Evolutionary conservation across 495 filamentous ascomycete species (phyloP).

Genomic region (Podospora pseudoanserina): DNA sequence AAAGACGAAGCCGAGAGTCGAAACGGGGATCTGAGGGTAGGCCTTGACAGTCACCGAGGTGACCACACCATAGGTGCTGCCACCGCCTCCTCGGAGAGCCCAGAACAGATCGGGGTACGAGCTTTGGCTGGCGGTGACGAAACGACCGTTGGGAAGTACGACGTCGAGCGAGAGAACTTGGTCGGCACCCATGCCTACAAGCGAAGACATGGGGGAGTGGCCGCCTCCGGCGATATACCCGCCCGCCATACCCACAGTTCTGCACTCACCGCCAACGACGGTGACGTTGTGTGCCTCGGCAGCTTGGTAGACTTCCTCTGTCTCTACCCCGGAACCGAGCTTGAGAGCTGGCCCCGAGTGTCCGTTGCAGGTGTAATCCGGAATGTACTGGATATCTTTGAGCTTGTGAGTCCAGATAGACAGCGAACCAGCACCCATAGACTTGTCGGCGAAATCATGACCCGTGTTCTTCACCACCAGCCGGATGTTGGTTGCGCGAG

Average conservation of each 20-base stretch:
- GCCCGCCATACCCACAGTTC: slow-evolving; percentile 51
- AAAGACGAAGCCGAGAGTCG: slow-evolving; percentile 36
- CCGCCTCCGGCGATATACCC: slow-evolving; percentile 56
- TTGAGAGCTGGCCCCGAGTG: slow-evolving; percentile 48
- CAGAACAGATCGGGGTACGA: slow-evolving; percentile 60
- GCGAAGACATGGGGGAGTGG: slow-evolving; percentile 41
- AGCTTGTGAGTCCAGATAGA: slow-evolving; percentile 63
- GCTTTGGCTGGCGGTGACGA: slow-evolving; percentile 49
- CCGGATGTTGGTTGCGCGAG: slow-evolving; percentile 54
- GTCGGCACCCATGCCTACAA: slow-evolving; percentile 51
- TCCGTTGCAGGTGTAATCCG: slow-evolving; percentile 33
- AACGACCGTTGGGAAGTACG: slow-evolving; percentile 53
- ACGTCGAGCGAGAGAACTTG: slow-evolving; percentile 54
- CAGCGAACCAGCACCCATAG: slow-evolving; percentile 48
- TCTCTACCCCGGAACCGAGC: slow-evolving; percentile 47
- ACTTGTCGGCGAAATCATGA: slow-evolving; percentile 54
- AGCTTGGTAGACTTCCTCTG: slow-evolving; percentile 43
- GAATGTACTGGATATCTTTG: slow-evolving; percentile 45
- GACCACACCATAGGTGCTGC: slow-evolving; percentile 58
- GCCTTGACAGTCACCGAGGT: slow-evolving; percentile 48
- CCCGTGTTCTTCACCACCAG: slow-evolving; percentile 67
- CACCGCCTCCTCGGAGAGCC: slow-evolving; percentile 59
- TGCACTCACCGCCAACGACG: slow-evolving; percentile 49
- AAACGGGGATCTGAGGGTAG: slow-evolving; percentile 38
- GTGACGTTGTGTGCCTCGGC: slow-evolving; percentile 39